Evolutionary conservation across 805 yeast species (phyloP).

Genomic region (Saccharomycopsis fermentans): DNA sequence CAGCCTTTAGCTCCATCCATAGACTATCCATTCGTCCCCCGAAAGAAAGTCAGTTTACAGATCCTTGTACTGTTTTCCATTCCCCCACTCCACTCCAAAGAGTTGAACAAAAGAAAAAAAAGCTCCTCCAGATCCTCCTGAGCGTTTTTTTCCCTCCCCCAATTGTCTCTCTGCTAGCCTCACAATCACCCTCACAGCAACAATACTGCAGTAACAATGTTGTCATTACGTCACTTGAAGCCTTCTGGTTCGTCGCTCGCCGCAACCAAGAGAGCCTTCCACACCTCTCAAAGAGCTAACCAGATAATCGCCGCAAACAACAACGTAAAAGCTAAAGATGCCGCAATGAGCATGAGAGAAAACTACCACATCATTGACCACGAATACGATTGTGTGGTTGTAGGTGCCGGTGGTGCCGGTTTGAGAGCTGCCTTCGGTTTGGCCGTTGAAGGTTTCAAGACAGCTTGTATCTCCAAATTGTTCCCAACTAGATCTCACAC

Average conservation of each 20-base stretch:
- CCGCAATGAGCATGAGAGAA: conserved; percentile 44
- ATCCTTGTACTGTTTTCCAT: no score
- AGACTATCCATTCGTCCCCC: no score
- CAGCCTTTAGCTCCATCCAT: no score
- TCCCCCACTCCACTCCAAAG: no score
- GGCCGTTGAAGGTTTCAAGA: conserved; percentile 93
- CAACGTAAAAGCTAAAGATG: conserved; percentile 27
- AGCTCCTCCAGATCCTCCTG: no score
- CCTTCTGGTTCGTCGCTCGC: background rate
- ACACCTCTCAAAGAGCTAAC: background rate
- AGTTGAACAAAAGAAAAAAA: no score
- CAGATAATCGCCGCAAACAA: conserved; percentile 24
- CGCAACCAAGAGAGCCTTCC: conserved; percentile 6
- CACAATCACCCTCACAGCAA: no score
- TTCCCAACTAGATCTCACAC: conserved; percentile 99
- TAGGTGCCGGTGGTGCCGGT: conserved; percentile 99
- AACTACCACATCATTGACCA: conserved; percentile 93
- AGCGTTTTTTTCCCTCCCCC: no score
- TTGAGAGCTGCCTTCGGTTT: conserved; percentile 96
- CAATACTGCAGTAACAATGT: background rate
- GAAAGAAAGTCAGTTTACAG: no score
- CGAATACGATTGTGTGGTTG: conserved; percentile 95
- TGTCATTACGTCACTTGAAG: conserved; percentile 7
- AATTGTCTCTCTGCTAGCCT: no score
- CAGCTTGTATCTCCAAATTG: conserved; percentile 93